Percentiles rank a stretch among this genome's conserved stretches.
phyloP scores from a whole-genome alignment of 345 rosid species.

The Draba incana region DNA sequence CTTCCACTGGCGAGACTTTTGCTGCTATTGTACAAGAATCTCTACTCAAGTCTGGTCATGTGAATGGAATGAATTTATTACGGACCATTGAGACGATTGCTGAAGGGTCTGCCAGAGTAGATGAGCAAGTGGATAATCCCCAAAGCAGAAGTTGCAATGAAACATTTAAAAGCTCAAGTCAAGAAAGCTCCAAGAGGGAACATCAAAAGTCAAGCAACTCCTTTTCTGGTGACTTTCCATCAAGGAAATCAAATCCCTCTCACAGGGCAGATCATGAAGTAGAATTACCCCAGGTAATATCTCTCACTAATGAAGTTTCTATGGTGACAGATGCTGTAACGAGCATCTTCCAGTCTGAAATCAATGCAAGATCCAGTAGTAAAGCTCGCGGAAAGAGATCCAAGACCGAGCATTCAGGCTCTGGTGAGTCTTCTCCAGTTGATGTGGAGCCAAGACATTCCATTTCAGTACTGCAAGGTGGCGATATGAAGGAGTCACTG shows the following conservation, averaged over 20 bases:
- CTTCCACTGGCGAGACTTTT: conserved; percentile 13
- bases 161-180: conserved; percentile 41
- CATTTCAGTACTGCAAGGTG: conserved; percentile 22
- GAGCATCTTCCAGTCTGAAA: conserved; percentile 30
- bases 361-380: conserved; percentile 18
- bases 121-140: conserved; percentile 40
- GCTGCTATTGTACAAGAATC: conserved; percentile 35
- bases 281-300: conserved; percentile 25
- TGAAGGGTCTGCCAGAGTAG: conserved; percentile 14
- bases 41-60: conserved; percentile 28
- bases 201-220: conserved; percentile 33
- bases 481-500: conserved; percentile 24
- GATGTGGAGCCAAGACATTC: conserved; percentile 32
- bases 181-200: conserved; percentile 35
- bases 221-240: conserved; percentile 25
- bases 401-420: conserved; percentile 29
- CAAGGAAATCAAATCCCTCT: conserved; percentile 29
- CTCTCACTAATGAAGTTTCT: conserved; percentile 26
- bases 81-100: conserved; percentile 9
- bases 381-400: conserved; percentile 14
- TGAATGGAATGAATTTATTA: conserved; percentile 16
- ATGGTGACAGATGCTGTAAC: conserved; percentile 15
- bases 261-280: conserved; percentile 24
- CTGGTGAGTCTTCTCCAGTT: conserved; percentile 22
- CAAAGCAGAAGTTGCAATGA: conserved; percentile 40